Conservation (phyloP, 768 basidiomycete species). For the Nidularia pulvinata region DNA sequence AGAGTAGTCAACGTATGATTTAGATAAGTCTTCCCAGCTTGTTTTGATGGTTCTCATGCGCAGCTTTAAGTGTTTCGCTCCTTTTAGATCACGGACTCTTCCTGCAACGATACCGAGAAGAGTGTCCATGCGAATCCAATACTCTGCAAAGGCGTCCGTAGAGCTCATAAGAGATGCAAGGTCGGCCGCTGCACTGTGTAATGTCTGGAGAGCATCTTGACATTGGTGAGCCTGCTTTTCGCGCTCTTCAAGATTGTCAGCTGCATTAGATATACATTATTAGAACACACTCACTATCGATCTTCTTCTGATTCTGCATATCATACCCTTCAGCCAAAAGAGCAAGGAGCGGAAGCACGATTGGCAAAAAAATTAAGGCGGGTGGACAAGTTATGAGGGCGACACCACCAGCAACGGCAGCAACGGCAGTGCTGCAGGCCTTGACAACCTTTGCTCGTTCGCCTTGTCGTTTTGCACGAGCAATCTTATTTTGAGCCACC, state of each 20-base stretch:
- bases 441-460: slow-evolving; percentile 7
- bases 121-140: slow-evolving; percentile 7
- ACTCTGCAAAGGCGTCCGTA: slow-evolving; percentile 7
- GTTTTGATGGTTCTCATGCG: neutral
- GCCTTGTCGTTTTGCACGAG: slow-evolving; percentile 4
- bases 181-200: slow-evolving; percentile 1
- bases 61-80: neutral
- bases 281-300: slow-evolving; percentile 6
- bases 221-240: neutral
- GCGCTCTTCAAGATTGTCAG: neutral
- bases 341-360: slow-evolving; percentile 11
- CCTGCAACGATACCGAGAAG: slow-evolving; percentile 4
- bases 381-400: slow-evolving; percentile 10
- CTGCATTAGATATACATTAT: neutral
- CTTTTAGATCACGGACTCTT: slow-evolving; percentile 6
- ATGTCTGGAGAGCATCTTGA: neutral
- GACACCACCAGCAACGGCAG: slow-evolving; percentile 11
- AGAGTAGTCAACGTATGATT: neutral
- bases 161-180: slow-evolving; percentile 4
- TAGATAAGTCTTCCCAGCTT: neutral
- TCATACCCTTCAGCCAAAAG: slow-evolving; percentile 10
- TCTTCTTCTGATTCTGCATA: slow-evolving; percentile 3
- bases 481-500: neutral
- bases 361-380: slow-evolving; percentile 9
- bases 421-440: slow-evolving; percentile 5